These are phyloP conservation scores for Sugiyamaella mastotermitis DNA, from an alignment of 805 yeast species.

Conservation along the genomic window DNA sequence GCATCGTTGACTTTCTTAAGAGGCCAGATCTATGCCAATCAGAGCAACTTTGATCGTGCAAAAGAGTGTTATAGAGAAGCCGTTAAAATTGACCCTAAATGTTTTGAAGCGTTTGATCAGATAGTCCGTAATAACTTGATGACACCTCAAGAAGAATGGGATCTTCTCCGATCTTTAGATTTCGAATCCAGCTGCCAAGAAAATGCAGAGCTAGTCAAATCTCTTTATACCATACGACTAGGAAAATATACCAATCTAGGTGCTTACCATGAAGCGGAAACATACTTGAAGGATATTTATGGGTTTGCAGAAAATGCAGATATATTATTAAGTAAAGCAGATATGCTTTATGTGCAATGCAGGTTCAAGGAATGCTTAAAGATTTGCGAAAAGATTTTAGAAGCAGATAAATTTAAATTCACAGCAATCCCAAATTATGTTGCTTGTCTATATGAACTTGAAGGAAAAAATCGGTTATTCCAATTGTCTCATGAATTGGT, in stretches of 20 bases:
- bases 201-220: constrained; percentile 71
- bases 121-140: constrained; percentile 64
- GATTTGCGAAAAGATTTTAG: constrained; percentile 53
- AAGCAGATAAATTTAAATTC: constrained; percentile 61
- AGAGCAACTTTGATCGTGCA: constrained; percentile 79
- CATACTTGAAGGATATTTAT: constrained; percentile 63
- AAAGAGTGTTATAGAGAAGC: constrained; percentile 86
- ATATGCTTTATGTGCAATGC: constrained; percentile 66
- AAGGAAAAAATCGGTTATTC: constrained; percentile 75
- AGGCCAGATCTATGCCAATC: constrained; percentile 76
- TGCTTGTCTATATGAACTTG: constrained; percentile 78
- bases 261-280: constrained; percentile 59
- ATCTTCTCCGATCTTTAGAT: constrained; percentile 54
- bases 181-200: constrained; percentile 50
- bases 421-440: constrained; percentile 70
- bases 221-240: constrained; percentile 68
- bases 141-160: constrained; percentile 86
- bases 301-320: constrained; percentile 65
- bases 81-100: constrained; percentile 77
- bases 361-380: constrained; percentile 69
- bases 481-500: constrained; percentile 79
- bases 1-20: constrained; percentile 81
- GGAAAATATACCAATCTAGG: constrained; percentile 60
- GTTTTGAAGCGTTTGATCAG: constrained; percentile 87
- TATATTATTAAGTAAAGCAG: constrained; percentile 61